A percentile compares a stretch with the other conserved stretches of the same genome.
These are phyloP conservation scores for Ophiocordyceps camponoti-floridani DNA, from an alignment of 2,329 filamentous ascomycete species.

Conservation along the genomic window DNA sequence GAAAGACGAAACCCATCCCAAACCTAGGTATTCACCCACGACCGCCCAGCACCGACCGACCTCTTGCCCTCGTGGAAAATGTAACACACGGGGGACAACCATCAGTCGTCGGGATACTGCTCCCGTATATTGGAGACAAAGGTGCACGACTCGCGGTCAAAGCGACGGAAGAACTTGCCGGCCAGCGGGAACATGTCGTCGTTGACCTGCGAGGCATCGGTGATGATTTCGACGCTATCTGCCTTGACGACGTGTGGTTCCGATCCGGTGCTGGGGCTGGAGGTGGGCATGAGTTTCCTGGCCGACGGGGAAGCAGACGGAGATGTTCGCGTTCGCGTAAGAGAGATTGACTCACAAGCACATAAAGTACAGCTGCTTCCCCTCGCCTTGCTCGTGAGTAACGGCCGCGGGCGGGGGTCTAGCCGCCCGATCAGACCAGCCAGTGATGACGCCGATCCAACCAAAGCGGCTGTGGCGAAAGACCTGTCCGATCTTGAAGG, in stretches of 20 bases:
- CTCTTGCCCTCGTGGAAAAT: too few species aligned
- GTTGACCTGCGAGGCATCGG: conserved; percentile 26
- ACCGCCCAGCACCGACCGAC: too few species aligned
- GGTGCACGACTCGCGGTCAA: conserved; percentile 43
- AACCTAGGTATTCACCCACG: too few species aligned
- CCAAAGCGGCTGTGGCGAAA: conserved; percentile 68
- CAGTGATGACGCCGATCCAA: conserved; percentile 68
- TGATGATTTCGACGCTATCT: conserved; percentile 57
- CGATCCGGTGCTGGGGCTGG: conserved; percentile 14
- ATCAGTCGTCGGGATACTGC: conserved; percentile 70
- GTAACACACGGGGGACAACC: not conserved
- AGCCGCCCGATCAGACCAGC: conserved; percentile 46
- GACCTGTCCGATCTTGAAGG: conserved; percentile 60
- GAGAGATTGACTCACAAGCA: conserved; percentile 49
- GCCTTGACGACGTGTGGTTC: conserved; percentile 31
- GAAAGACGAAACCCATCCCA: too few species aligned
- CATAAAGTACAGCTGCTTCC: conserved; percentile 48
- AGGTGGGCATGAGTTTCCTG: not conserved
- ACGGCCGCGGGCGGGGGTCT: not conserved
- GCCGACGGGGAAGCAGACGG: not conserved
- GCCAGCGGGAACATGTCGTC: conserved; percentile 47
- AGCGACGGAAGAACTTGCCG: conserved; percentile 78
- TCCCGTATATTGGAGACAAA: conserved; percentile 74
- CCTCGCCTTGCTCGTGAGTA: not conserved
- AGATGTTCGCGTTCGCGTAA: too few species aligned